Conservation (phyloP, 129 eudicot genomes). For the Helianthus annuus region DNA sequence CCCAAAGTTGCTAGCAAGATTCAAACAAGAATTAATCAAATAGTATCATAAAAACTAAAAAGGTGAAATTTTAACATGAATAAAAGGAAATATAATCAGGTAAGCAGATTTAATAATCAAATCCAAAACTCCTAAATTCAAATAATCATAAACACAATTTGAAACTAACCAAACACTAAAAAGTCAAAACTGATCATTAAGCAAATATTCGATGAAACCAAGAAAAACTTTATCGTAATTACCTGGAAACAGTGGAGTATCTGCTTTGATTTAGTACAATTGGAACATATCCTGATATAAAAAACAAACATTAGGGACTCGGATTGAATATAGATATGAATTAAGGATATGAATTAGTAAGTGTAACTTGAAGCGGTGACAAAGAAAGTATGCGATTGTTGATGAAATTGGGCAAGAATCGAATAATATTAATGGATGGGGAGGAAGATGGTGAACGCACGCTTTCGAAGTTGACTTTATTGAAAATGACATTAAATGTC, state of each 20-base stretch:
- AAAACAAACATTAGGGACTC: background rate
- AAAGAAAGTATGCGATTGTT: background rate
- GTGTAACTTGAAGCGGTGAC: constrained; percentile 11
- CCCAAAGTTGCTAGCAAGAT: background rate
- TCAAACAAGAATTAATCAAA: background rate
- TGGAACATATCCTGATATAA: constrained; percentile 35
- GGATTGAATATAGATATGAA: background rate
- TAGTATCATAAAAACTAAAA: background rate
- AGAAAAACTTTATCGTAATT: constrained; percentile 12
- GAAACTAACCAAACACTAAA: background rate
- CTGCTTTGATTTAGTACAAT: constrained; percentile 26
- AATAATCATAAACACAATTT: background rate
- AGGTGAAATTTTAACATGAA: background rate
- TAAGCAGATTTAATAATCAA: background rate
- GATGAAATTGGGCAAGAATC: background rate
- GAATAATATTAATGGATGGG: background rate
- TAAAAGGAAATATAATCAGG: background rate
- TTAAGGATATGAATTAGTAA: background rate
- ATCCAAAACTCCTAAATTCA: background rate
- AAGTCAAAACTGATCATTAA: background rate
- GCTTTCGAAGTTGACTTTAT: constrained; percentile 16
- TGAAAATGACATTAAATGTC: background rate
- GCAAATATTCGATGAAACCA: background rate
- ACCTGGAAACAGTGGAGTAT: constrained; percentile 43
- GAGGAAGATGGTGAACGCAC: constrained; percentile 24